Conservation (phyloP, 306 rosid species). For the Trichosanthes truncata region DNA sequence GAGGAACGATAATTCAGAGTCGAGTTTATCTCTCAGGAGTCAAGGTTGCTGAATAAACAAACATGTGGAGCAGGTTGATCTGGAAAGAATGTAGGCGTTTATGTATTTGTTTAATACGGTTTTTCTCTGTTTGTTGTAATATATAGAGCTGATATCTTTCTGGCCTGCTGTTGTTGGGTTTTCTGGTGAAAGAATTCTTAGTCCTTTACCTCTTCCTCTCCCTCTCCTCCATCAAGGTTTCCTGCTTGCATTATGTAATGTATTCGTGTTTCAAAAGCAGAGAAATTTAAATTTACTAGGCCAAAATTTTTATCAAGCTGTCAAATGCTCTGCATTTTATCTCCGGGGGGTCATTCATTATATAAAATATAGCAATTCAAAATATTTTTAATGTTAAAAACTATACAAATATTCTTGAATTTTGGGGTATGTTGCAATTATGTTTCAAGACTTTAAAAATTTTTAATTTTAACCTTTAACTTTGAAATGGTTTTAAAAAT, state of each 20-base stretch:
- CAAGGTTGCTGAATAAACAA: slow-evolving; percentile 74
- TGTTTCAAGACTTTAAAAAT: too few species aligned
- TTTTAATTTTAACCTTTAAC: too few species aligned
- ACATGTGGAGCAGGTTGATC: slow-evolving; percentile 4
- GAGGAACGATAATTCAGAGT: slow-evolving; percentile 87
- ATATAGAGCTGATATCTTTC: neutral
- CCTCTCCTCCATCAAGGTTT: neutral
- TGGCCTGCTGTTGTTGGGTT: neutral
- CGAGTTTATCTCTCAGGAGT: slow-evolving; percentile 90
- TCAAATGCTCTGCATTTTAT: neutral
- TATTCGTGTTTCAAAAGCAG: neutral
- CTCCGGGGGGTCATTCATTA: neutral
- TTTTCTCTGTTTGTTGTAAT: slow-evolving; percentile 8
- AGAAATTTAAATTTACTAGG: neutral
- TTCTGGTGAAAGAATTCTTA: neutral
- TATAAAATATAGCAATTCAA: too few species aligned
- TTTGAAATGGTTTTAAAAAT: too few species aligned
- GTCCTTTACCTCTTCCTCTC: neutral
- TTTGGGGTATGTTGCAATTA: too few species aligned
- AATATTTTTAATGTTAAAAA: too few species aligned
- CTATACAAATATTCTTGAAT: too few species aligned
- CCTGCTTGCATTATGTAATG: neutral
- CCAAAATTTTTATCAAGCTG: neutral
- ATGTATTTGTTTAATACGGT: slow-evolving; percentile 21
- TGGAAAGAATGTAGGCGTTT: slow-evolving; percentile 9